Conservation (phyloP, 257 asterid genomes). For the Capsicum chinense region DNA sequence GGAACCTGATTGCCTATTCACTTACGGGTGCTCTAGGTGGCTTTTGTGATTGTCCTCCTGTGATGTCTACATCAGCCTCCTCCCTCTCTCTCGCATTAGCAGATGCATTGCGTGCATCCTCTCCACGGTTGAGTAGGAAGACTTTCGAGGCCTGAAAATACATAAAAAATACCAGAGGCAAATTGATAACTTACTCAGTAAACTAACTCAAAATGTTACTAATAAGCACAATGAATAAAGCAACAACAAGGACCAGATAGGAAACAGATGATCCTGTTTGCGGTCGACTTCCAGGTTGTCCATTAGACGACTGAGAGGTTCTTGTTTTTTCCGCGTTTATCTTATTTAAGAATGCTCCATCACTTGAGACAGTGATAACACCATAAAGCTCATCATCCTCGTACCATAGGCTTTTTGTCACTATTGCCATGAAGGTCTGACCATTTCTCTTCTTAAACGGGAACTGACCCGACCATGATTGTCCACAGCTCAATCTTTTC, state of each 20-base stretch:
- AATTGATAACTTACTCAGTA: conserved; percentile 24
- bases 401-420: conserved; percentile 65
- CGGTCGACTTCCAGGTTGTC: conserved; percentile 36
- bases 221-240: conserved; percentile 26
- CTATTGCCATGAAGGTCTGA: conserved; percentile 60
- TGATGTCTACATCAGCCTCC: conserved; percentile 43
- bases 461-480: conserved; percentile 78
- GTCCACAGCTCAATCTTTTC: conserved; percentile 52
- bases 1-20: conserved; percentile 7
- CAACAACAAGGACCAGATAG: conserved; percentile 60
- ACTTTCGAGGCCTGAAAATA: conserved; percentile 65
- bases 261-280: conserved; percentile 60
- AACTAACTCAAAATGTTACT: conserved; percentile 24
- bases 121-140: conserved; percentile 42
- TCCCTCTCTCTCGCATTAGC: conserved; percentile 36
- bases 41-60: conserved; percentile 49
- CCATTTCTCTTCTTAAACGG: conserved; percentile 64
- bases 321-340: conserved; percentile 33
- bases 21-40: conserved; percentile 73
- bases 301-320: conserved; percentile 31
- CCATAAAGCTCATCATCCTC: conserved; percentile 72
- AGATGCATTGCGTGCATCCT: conserved; percentile 36
- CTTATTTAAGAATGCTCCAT: conserved; percentile 61
- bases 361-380: conserved; percentile 69
- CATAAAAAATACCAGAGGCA: conserved; percentile 18